A percentile compares a stretch with the other conserved stretches of the same genome.
Evolutionary conservation across 1,284 basidiomycete genomes (phyloP).

Genomic region (Ganoderma lingzhi): DNA sequence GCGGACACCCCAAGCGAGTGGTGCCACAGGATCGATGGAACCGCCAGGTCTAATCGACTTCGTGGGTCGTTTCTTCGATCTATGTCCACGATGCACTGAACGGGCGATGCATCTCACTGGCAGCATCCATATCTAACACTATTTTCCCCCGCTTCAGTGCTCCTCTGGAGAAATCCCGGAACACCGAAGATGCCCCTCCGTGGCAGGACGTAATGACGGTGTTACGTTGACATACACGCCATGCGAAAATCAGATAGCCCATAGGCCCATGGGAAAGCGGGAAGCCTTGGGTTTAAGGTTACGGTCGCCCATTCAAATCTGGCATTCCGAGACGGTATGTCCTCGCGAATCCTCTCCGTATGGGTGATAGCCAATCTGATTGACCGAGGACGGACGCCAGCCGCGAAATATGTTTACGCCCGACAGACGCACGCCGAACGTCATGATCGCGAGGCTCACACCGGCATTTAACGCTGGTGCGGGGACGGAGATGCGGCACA

Average conservation of each 20-base stretch:
- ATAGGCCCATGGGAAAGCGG: conserved; percentile 32
- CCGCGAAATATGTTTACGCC: conserved; percentile 10
- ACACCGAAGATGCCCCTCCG: conserved; percentile 38
- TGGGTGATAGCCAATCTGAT: conserved; percentile 30
- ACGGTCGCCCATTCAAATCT: conserved; percentile 28
- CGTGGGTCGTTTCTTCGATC: conserved; percentile 24
- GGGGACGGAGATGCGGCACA: conserved; percentile 11
- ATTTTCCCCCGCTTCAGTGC: conserved; percentile 29
- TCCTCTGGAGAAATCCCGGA: conserved; percentile 39
- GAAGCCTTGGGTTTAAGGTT: conserved; percentile 31
- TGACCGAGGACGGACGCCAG: conserved; percentile 20
- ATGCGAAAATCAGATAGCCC: conserved; percentile 42
- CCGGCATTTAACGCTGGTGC: conserved; percentile 21
- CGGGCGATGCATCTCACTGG: conserved; percentile 22
- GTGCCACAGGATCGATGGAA: conserved; percentile 17
- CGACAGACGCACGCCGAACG: conserved; percentile 26
- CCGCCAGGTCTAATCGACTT: conserved; percentile 21
- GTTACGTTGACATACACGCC: conserved; percentile 27
- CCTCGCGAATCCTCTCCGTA: conserved; percentile 19
- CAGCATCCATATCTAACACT: conserved; percentile 25
- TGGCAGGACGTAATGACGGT: conserved; percentile 24
- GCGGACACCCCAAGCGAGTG: conserved; percentile 15
- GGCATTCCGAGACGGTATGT: conserved; percentile 29
- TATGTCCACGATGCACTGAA: conserved; percentile 16
- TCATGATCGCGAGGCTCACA: conserved; percentile 15